phyloP scores from a whole-genome alignment of 345 rosid species.

The Ailanthus altissimus region DNA sequence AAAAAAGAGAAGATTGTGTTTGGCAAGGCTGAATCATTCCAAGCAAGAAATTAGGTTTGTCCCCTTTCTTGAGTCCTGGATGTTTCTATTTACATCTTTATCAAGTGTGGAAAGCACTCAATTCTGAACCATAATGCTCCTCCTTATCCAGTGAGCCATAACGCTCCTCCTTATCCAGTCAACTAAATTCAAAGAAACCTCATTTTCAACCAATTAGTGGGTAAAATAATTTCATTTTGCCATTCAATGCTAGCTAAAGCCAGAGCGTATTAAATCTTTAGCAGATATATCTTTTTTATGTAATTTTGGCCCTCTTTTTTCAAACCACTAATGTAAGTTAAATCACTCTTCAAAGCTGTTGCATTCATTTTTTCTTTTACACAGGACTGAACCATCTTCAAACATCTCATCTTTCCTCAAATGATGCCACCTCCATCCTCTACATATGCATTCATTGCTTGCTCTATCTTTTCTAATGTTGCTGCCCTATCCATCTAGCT shows the following conservation, averaged over 20 bases:
- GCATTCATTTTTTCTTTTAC: background rate
- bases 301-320: background rate
- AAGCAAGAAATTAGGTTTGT: background rate
- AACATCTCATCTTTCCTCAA: background rate
- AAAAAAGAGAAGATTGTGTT: background rate
- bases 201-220: background rate
- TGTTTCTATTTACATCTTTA: background rate
- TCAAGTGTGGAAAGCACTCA: background rate
- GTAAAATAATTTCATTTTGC: background rate
- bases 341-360: background rate
- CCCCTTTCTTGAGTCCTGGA: background rate
- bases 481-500: background rate
- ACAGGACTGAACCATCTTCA: background rate
- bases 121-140: background rate
- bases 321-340: background rate
- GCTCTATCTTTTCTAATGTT: background rate
- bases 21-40: background rate
- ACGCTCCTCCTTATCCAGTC: background rate
- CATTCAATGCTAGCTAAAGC: conserved; percentile 3
- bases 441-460: background rate
- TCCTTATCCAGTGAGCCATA: background rate
- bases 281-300: background rate
- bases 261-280: background rate
- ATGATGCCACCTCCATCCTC: background rate
- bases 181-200: background rate